Evolutionary conservation across 2,329 filamentous ascomycete species (phyloP).

Genomic region (Trichophyton schoenleinii): DNA sequence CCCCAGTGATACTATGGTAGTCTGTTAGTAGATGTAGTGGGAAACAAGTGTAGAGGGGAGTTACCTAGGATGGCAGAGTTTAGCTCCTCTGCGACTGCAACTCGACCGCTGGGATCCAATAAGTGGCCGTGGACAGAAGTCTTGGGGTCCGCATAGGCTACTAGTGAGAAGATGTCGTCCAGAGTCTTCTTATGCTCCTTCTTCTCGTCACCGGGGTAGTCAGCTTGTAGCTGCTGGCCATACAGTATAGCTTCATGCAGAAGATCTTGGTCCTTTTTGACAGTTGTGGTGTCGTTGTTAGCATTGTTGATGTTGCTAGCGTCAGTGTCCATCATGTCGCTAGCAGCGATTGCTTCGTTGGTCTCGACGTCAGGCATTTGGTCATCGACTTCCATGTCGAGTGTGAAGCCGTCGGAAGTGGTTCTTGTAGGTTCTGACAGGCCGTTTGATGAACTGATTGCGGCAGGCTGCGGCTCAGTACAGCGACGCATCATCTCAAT

Average conservation of each 20-base stretch:
- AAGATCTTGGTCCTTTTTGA: conserved; percentile 38
- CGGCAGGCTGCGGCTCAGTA: conserved; percentile 45
- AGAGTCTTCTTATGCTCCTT: conserved; percentile 61
- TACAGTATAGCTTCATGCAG: conserved; percentile 63
- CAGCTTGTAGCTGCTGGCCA: conserved; percentile 61
- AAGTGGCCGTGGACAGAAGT: conserved; percentile 66
- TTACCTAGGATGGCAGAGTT: conserved; percentile 83
- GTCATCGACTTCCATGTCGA: conserved; percentile 48
- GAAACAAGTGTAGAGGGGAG: conserved; percentile 23
- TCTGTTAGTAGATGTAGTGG: conserved; percentile 9
- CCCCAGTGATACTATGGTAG: conserved; percentile 63
- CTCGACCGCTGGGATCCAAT: conserved; percentile 61
- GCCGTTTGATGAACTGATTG: conserved; percentile 19
- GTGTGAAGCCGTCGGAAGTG: conserved; percentile 35
- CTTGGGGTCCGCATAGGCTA: conserved; percentile 74
- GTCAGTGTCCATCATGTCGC: conserved; percentile 33
- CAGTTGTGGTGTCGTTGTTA: conserved; percentile 15
- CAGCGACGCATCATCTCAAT: conserved; percentile 81
- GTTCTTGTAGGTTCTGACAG: conserved; percentile 23
- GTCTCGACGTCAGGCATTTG: conserved; percentile 28
- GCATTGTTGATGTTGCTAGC: conserved; percentile 36
- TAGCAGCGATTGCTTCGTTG: not conserved
- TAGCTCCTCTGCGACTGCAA: conserved; percentile 76
- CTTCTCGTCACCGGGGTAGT: conserved; percentile 61
- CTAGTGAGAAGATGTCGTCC: conserved; percentile 71